Evolutionary conservation across 345 rosid species (phyloP).

Genomic region (Citrus trifoliata): DNA sequence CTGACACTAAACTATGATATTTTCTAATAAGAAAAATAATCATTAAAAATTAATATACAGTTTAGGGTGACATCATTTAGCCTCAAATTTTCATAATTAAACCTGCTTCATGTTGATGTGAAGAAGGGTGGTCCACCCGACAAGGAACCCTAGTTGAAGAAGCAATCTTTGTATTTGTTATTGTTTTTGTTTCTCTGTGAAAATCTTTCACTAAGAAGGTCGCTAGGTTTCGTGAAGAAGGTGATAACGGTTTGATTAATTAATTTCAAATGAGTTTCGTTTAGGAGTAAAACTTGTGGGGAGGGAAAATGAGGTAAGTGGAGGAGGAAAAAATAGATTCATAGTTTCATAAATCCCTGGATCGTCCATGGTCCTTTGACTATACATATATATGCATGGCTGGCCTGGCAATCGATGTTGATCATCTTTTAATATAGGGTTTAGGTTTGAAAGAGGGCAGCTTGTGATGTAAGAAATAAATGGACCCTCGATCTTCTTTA

Average conservation of each 20-base stretch:
- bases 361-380: slow-evolving; percentile 34
- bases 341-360: not conserved
- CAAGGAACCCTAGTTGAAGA: slow-evolving; percentile 54
- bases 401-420: slow-evolving; percentile 23
- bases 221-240: slow-evolving; percentile 26
- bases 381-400: slow-evolving; percentile 6
- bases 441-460: slow-evolving; percentile 38
- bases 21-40: slow-evolving; percentile 17
- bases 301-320: slow-evolving; percentile 31
- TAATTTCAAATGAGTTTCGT: slow-evolving; percentile 7
- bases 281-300: slow-evolving; percentile 28
- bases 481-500: not conserved
- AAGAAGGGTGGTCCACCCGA: slow-evolving; percentile 34
- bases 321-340: not conserved
- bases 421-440: slow-evolving; percentile 20
- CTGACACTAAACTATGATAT: slow-evolving; percentile 35
- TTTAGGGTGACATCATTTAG: slow-evolving; percentile 37
- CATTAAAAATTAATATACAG: not conserved
- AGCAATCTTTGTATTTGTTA: slow-evolving; percentile 31
- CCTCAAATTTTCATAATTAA: slow-evolving; percentile 20
- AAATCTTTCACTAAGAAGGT: not conserved
- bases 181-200: slow-evolving; percentile 9
- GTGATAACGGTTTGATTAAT: slow-evolving; percentile 1
- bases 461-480: slow-evolving; percentile 18
- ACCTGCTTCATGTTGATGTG: slow-evolving; percentile 24